A percentile compares a stretch with the other conserved stretches of the same genome.
Conservation (phyloP, 345 rosid species). For the thale cress (Arabidopsis thaliana) region TAIR10.1 NC_003076.8:8003501-8004000, state of each 20-base stretch:
- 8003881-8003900: neutral
- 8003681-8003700: slow-evolving; percentile 32
- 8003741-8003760: slow-evolving; percentile 38
- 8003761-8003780: neutral
- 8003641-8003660: slow-evolving; percentile 35
- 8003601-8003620: slow-evolving; percentile 29
- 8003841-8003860: neutral
- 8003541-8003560: neutral
- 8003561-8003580: slow-evolving; percentile 16
- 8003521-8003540: slow-evolving; percentile 4
- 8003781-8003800: neutral
- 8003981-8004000: too few species aligned
- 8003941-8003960: too few species aligned
- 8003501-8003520: neutral
- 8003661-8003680: slow-evolving; percentile 33
- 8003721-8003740: slow-evolving; percentile 40
- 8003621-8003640: slow-evolving; percentile 40
- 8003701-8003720: slow-evolving; percentile 43
- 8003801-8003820: neutral
- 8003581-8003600: slow-evolving; percentile 28
- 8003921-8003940: neutral
- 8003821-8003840: slow-evolving; percentile 1
- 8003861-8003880: neutral
- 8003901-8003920: neutral
- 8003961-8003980: neutral